These are phyloP conservation scores for Taxillus chinensis DNA, from an alignment of 164 flowering plant genomes.

Conservation along the genomic window DNA sequence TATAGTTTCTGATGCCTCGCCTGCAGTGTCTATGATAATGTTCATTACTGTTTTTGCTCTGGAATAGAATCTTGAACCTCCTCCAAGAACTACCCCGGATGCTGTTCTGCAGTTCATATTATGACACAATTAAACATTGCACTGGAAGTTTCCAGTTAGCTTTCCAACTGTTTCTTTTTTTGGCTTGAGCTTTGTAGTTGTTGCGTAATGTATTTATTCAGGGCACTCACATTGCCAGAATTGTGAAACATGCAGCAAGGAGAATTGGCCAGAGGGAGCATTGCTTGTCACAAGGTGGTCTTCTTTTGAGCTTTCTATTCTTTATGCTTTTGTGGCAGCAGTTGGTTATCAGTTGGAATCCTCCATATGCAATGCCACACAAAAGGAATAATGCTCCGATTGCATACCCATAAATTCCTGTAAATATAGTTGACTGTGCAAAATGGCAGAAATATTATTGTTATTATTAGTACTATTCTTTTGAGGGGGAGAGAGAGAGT, in stretches of 20 bases:
- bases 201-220: too few relatives aligned
- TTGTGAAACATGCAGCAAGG: conserved; percentile 33
- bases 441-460: conserved; percentile 1
- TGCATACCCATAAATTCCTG: conserved; percentile 61
- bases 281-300: conserved; percentile 20
- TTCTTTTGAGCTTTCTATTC: conserved; percentile 23
- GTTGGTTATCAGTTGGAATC: conserved; percentile 17
- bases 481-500: conserved; percentile 1
- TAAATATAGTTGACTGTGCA: conserved; percentile 61
- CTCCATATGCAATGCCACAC: conserved; percentile 43
- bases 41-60: conserved; percentile 46
- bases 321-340: conserved; percentile 14
- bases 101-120: conserved; percentile 38
- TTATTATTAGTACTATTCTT: too few relatives aligned
- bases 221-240: conserved; percentile 61
- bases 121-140: too few relatives aligned
- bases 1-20: conserved; percentile 57
- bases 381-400: conserved; percentile 60
- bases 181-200: too few relatives aligned
- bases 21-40: conserved; percentile 56
- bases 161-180: too few relatives aligned
- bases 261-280: conserved; percentile 37
- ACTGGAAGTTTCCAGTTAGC: too few relatives aligned
- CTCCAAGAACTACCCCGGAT: conserved; percentile 65
- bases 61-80: conserved; percentile 51